These are phyloP conservation scores for Raddia guianensis DNA, from an alignment of 176 grass and related monocot genomes.

Conservation along the genomic window DNA sequence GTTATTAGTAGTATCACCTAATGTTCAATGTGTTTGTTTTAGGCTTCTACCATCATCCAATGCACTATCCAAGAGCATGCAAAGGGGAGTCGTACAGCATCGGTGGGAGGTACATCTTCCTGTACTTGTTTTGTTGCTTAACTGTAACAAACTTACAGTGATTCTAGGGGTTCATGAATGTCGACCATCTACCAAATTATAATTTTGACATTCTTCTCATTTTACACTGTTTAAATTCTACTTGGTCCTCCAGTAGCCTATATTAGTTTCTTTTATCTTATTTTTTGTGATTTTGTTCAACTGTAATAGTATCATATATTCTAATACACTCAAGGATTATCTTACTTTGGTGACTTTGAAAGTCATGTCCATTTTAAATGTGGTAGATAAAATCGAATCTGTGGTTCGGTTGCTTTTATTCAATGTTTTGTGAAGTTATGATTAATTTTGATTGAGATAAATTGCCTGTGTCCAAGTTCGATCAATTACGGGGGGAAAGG, in stretches of 20 bases:
- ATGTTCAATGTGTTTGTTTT: constrained; percentile 36
- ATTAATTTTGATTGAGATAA: background rate
- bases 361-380: background rate
- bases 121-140: constrained; percentile 16
- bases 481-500: background rate
- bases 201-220: constrained; percentile 32
- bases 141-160: background rate
- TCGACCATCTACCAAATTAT: background rate
- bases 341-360: background rate
- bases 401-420: background rate
- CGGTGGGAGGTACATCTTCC: constrained; percentile 71
- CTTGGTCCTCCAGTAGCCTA: background rate
- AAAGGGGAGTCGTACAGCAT: constrained; percentile 64
- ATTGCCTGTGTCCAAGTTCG: background rate
- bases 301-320: background rate
- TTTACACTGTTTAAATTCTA: constrained; percentile 12
- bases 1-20: constrained; percentile 28
- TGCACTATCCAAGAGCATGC: constrained; percentile 78
- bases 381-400: constrained; percentile 9
- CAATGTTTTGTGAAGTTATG: constrained; percentile 4
- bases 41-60: constrained; percentile 77
- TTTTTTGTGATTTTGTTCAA: background rate
- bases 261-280: background rate
- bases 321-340: background rate
- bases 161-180: constrained; percentile 13